Base-by-base conservation (phyloP, 768 basidiomycete species). In the Lactarius sanguifluus region DNA sequence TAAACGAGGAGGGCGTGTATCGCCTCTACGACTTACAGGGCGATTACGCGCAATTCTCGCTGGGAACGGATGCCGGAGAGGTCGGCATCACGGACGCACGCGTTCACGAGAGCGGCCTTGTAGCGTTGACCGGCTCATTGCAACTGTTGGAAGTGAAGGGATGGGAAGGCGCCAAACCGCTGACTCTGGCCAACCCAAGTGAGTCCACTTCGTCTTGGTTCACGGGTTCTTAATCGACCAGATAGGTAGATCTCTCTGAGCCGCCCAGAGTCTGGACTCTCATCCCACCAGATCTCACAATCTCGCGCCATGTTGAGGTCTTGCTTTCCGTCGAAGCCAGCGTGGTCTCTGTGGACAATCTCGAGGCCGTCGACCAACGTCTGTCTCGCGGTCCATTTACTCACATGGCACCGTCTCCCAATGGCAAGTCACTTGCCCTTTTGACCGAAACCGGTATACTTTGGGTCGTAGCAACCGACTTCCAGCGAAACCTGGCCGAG, bases 391-490 rank as follows among this genome's bases (percentile, higher is more conserved):
- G 96, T 0, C 97, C 97, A 2, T 98, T 98, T 76, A 84, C 83
- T 0, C 90, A 90, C 71, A 83, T 98, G 60, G 84, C 90, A 0
- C 90, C 93, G 3, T 98, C 96, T 0, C 96, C 97, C 1, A 96
- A 95, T 71, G 96, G 96, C 43, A 94, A 96, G 72, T 89, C 94
- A 56, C 81, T 98, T 18, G 94, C 94, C 0, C 79, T 98, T 2
- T 78, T 96, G 43, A 94, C 91, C 1, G 85, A 81, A 62, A 79
- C 81, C 13, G 88, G 88, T 7, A 78, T 84, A 5, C 84, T 98
- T 34, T 94, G 92, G 90, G 96, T 98, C 41, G 92, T 98, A n/a
- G 96, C 96, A 15, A 85, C 88, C 15, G 94, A 98, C 76, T 98
- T 98, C 73, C 89, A 92, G 69, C 84, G 92, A 50, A 91, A 84